Evolutionary conservation across 768 basidiomycete species (phyloP), one percentile per base, ranked within the genome.

Genomic region (Calocybe cyanea): DNA sequence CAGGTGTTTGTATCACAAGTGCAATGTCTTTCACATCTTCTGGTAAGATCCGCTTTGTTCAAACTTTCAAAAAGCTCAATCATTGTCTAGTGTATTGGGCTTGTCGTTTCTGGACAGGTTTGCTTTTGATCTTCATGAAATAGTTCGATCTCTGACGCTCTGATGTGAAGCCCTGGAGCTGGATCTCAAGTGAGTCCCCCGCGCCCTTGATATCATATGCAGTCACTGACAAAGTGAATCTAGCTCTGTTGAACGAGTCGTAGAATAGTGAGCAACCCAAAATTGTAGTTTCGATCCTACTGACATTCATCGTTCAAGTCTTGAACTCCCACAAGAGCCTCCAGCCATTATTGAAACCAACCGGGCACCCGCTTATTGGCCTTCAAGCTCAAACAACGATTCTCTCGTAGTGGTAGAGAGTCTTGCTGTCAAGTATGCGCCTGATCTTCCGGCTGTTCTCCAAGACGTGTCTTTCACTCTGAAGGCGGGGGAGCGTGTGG

Each of bases 331-430:
- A 0, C 89, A 92, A 61, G 92, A 95, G 59, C 86, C 93, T 0
- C 81, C 89, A 2, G 73, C 83, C 0, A 58, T 85, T 47, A 84
- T 92, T 39, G 84, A 91, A 52, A 75, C 76, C 0, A 77, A 76
- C 45, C 78, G 88, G 6, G 85, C 83, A 1, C 93, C 93, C 0
- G 93, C 92, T 0, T 93, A 93, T 57, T 96, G 93, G 93, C 93
- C 93, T 0, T 91, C 91, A 0, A 81, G 75, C 47, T 71, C 82
- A 14, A 76, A 72, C 39, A 68, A 76, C 7, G 70, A 81, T 21
- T 59, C 72, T 3, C 68, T 94, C 19, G 57, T 96, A 23, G 63
- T 65, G 1, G 87, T 89, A 0, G 83, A 92, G 53, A 77, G 92
- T 50, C 68, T 95, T 20, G 80, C 78, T 14, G 69, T 94, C 61